Evolutionary conservation across 352 stramenopile species (phyloP).

Genomic region (Phytophthora aleatoria): DNA sequence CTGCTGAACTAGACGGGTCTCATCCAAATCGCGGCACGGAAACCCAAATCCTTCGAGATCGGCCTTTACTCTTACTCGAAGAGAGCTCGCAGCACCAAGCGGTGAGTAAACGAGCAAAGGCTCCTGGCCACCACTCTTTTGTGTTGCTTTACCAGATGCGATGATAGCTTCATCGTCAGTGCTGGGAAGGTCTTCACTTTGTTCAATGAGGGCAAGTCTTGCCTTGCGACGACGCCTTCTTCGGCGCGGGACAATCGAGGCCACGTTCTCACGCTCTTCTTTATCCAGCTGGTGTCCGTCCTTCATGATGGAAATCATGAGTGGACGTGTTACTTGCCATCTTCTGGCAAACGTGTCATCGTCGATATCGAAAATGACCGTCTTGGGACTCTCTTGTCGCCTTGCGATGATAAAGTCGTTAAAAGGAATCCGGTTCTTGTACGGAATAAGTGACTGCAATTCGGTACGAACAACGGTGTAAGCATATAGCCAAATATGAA

Average conservation of each 20-base stretch:
- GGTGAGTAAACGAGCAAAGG: conserved; percentile 37
- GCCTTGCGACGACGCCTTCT: conserved; percentile 14
- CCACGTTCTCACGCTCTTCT: conserved; percentile 39
- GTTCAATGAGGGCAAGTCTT: conserved; percentile 1
- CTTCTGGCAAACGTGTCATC: conserved; percentile 44
- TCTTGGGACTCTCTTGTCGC: conserved; percentile 33
- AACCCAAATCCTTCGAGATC: conserved; percentile 37
- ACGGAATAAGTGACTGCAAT: conserved; percentile 46
- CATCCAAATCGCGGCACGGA: conserved; percentile 27
- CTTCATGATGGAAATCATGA: conserved; percentile 57
- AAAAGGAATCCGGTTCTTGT: conserved; percentile 54
- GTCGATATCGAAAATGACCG: conserved; percentile 63
- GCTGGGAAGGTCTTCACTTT: conserved; percentile 9
- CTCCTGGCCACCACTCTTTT: neutral
- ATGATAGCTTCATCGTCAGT: conserved; percentile 12
- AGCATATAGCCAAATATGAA: neutral
- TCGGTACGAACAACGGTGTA: neutral
- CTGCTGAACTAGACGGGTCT: conserved; percentile 36
- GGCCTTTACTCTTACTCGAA: conserved; percentile 27
- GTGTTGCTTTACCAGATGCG: neutral
- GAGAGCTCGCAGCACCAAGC: conserved; percentile 29
- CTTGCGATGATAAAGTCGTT: conserved; percentile 53
- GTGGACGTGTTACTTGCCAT: conserved; percentile 51
- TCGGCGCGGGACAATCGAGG: conserved; percentile 23
- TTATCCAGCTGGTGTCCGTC: conserved; percentile 42